Evolutionary conservation across 306 rosid genomes (phyloP).

Genomic region (Myrica gale): DNA sequence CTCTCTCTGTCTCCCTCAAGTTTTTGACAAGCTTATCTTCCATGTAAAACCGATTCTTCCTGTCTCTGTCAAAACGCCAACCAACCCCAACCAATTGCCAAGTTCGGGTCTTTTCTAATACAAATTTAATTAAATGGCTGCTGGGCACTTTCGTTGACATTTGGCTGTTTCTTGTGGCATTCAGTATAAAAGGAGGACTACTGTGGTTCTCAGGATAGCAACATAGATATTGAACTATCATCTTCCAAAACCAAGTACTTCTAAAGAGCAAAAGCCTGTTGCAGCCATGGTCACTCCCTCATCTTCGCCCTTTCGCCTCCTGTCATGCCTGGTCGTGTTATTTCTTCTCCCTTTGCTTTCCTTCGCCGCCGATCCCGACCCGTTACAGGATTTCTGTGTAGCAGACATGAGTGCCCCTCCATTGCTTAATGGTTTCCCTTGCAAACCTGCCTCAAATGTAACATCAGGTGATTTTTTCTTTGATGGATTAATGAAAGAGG

Average conservation of each 20-base stretch:
- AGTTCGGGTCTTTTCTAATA: too few species aligned
- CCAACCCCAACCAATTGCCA: too few species aligned
- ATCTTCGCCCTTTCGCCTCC: slow-evolving; percentile 5
- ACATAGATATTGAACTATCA: not conserved
- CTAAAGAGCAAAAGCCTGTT: too few species aligned
- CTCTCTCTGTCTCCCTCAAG: too few species aligned
- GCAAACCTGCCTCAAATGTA: slow-evolving; percentile 31
- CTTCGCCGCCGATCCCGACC: slow-evolving; percentile 38
- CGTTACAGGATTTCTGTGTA: slow-evolving; percentile 47
- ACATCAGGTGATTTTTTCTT: slow-evolving; percentile 46
- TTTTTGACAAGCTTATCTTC: too few species aligned
- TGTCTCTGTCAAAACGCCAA: too few species aligned
- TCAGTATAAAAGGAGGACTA: not conserved
- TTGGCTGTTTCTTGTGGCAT: too few species aligned
- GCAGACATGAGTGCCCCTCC: slow-evolving; percentile 23
- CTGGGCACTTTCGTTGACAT: too few species aligned
- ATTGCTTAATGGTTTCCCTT: slow-evolving; percentile 42
- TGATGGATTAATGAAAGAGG: slow-evolving; percentile 32
- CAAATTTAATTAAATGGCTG: too few species aligned
- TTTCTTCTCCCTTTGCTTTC: slow-evolving; percentile 25
- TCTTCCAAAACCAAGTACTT: not conserved
- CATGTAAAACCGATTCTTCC: too few species aligned
- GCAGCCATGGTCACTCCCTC: slow-evolving; percentile 17
- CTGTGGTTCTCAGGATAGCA: not conserved
- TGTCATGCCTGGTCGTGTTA: slow-evolving; percentile 20